Evolutionary conservation across 1,284 basidiomycete species (phyloP), one percentile per base, ranked within the genome.

Genomic region (Mrakiaceae sp.): DNA sequence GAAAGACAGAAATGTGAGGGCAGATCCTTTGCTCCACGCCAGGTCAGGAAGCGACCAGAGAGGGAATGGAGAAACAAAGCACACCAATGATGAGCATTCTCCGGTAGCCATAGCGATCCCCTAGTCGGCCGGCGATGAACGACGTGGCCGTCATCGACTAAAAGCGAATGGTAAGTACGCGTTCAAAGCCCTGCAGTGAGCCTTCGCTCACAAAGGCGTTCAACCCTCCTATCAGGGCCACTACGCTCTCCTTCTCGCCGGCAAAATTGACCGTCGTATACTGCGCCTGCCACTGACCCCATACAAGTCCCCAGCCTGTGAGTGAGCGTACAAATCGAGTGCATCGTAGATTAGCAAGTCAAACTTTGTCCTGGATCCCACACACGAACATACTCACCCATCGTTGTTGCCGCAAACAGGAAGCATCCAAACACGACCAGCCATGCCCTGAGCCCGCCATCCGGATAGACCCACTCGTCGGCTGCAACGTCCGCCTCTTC

Each of bases 401-500:
- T 53, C 7, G 54, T 52, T 16, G 48, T 65, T 5, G 63, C 67
- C 1, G 66, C 63, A 42, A 57, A 66, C 1, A 70, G n/a, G 42
- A 58, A 68, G 47, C 69, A 70, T 0, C 69, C 68, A 3, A 69
- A 43, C 2, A 68, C 64, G 4, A 69, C 68, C 12, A 40, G 48
- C 69, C 69, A 69, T 1, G 66, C 68, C 16, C 53, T 66, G 40
- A n/a, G 49, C 0, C 68, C 68, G 0, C 68, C 69, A 42, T 69
- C 69, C 0, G 69, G 69, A 44, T 68, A 70, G 0, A 65, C 67
- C 69, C 69, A 69, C 14, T 64, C 66, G 8, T 64, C 64, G 3
- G 55, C 63, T 9, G 8, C 50, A 16, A 16, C 14, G 10, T 10
- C 10, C 50, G 5, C 8, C 7, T 6, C 50, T 27, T 27, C 27